phyloP scores from a whole-genome alignment of 2,329 filamentous ascomycete species.

The Pezicula neosporulosa region DNA sequence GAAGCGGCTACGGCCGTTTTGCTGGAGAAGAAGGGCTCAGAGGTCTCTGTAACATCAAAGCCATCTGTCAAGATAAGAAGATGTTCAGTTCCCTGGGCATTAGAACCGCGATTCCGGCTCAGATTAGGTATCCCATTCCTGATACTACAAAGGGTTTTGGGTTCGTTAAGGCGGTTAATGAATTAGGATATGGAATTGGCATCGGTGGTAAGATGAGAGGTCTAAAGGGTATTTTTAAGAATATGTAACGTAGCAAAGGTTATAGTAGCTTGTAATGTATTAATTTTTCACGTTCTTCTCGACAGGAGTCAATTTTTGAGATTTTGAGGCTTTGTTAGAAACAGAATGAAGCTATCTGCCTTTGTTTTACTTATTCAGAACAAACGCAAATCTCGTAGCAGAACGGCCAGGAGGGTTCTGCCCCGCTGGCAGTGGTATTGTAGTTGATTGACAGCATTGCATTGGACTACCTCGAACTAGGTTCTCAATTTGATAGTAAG shows the following conservation, averaged over 20 bases:
- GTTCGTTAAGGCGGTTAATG: constrained; percentile 58
- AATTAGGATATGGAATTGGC: constrained; percentile 53
- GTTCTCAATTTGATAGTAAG: too few species aligned
- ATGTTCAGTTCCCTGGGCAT: constrained; percentile 51
- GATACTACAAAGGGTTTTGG: constrained; percentile 62
- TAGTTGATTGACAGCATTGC: too few species aligned
- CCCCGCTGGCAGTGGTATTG: too few species aligned
- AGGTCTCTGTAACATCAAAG: constrained; percentile 83
- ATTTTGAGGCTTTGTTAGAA: too few species aligned
- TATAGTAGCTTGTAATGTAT: too few species aligned
- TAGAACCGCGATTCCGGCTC: constrained; percentile 74
- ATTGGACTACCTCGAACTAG: too few species aligned
- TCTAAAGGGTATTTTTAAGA: constrained; percentile 27
- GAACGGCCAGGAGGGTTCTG: too few species aligned
- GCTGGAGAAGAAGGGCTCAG: constrained; percentile 85
- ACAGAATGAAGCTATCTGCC: too few species aligned
- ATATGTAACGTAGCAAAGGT: constrained; percentile 12
- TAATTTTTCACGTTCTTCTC: too few species aligned
- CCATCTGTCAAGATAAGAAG: constrained; percentile 74
- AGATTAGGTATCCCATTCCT: constrained; percentile 76
- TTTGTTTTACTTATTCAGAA: too few species aligned
- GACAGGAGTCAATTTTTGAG: too few species aligned
- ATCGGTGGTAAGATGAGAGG: constrained; percentile 22
- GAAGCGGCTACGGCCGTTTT: constrained; percentile 90
- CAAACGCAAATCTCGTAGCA: too few species aligned